Base-by-base conservation (phyloP, 2,329 filamentous ascomycete genomes). In the Botrytis fabae region DNA sequence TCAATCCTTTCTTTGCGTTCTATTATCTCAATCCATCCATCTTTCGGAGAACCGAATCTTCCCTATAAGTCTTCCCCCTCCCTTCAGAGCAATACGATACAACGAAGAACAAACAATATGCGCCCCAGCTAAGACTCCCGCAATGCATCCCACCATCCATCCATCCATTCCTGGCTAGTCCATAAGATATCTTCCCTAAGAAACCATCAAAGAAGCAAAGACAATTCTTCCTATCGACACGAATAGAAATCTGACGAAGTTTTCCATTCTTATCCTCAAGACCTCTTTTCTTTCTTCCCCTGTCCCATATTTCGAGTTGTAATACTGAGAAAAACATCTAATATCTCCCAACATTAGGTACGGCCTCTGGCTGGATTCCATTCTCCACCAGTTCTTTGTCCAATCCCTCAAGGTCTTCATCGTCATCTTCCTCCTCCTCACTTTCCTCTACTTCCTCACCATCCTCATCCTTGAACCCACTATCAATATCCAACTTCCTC, bases 401-500 rank as follows among this genome's bases (percentile, higher is more conserved):
- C 54, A 61, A n/a, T 4, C 48, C 65, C 38, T 72, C 70, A 48
- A 48, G 73, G 48, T 80, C 79, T 59, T 79, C 79, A 8, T 84
- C 83, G 54, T 85, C 83, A 38, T 83, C 83, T 64, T 85, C 85
- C 18, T 86, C 85, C 62, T 88, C 85, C 59, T 86, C 84, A 22
- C 77, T 79, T 61, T 91, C 90, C 1, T 88, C 86, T 63, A 88
- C 86, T 7, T 87, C 86, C 60, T 85, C 86, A 63, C 86, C 88
- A 12, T 88, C 86, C 72, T 90, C 90, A 32, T 93, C 91, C 78
- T 92, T 90, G 80, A 97, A 97, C 0, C 92, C 92, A 73, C 90
- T 91, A 74, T 97, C 93, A 22, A 98, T 87, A 75, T 91, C 90
- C 77, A 91, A 86, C 80, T 88, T 88, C 71, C 88, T 84, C 76